Conservation (phyloP, 1,284 basidiomycete species). For the Ceratobasidium sp. region DNA sequence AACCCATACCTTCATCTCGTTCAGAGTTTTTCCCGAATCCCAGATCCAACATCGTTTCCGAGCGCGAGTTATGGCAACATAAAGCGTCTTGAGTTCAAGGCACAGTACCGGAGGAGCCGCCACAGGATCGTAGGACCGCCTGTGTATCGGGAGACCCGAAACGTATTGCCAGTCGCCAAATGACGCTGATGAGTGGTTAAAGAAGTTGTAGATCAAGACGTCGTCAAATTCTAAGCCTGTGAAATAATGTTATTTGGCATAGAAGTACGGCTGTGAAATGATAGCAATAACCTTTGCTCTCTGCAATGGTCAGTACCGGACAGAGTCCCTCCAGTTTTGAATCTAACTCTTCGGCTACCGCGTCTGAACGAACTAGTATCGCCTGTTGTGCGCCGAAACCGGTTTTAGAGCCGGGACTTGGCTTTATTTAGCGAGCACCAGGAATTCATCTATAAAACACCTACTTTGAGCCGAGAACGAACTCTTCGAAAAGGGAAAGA, state of each 20-base stretch:
- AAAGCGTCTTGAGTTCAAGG: slow-evolving; percentile 45
- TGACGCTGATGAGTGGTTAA: slow-evolving; percentile 32
- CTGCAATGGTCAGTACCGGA: slow-evolving; percentile 61
- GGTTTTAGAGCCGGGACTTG: neutral
- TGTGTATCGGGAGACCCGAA: neutral
- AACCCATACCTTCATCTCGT: neutral
- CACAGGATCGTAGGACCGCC: neutral
- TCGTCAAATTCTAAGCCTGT: slow-evolving; percentile 20
- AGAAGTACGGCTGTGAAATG: no score
- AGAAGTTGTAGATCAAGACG: slow-evolving; percentile 47
- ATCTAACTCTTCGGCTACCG: slow-evolving; percentile 63
- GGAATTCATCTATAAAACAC: neutral
- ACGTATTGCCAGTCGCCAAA: slow-evolving; percentile 21
- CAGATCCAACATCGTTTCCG: slow-evolving; percentile 47
- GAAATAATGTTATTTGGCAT: neutral
- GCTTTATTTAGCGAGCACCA: neutral
- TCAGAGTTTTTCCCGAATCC: slow-evolving; percentile 15
- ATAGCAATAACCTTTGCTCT: slow-evolving; percentile 35
- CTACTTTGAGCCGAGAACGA: neutral
- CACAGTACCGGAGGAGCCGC: slow-evolving; percentile 10
- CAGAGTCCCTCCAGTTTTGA: slow-evolving; percentile 68
- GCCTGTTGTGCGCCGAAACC: slow-evolving; percentile 38
- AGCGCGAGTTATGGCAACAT: slow-evolving; percentile 48
- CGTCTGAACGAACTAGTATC: slow-evolving; percentile 75
- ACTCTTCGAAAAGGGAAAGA: neutral